A percentile compares a stretch with the other conserved stretches of the same genome.
Conservation (phyloP, 2,329 filamentous ascomycete genomes). For the Neonectria coccinea region DNA sequence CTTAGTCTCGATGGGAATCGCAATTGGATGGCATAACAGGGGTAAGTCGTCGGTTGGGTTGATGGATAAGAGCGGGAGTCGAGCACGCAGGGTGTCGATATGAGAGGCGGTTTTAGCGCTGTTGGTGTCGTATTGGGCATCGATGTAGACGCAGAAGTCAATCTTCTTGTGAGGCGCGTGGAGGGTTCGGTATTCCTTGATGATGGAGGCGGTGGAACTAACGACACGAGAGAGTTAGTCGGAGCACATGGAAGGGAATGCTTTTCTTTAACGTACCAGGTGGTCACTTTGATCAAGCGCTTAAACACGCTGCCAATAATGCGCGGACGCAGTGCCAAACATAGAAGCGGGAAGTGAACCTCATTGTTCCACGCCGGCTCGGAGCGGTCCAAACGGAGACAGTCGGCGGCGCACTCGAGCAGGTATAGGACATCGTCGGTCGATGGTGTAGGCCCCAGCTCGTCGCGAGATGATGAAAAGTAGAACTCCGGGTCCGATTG, state of each 20-base stretch:
- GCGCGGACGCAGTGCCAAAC: not conserved
- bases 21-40: slow-evolving; percentile 8
- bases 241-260: no score
- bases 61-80: not conserved
- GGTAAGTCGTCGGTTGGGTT: slow-evolving; percentile 6
- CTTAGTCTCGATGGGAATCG: slow-evolving; percentile 28
- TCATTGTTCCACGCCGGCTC: slow-evolving; percentile 10
- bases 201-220: slow-evolving; percentile 4
- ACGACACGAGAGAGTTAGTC: not conserved
- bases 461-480: not conserved
- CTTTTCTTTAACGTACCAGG: not conserved
- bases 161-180: slow-evolving; percentile 20
- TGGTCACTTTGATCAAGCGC: not conserved
- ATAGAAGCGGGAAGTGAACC: slow-evolving; percentile 1
- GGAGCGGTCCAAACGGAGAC: slow-evolving; percentile 2
- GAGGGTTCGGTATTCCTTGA: slow-evolving; percentile 12
- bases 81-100: not conserved
- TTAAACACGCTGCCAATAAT: not conserved
- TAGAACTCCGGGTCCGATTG: slow-evolving; percentile 10
- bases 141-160: slow-evolving; percentile 24
- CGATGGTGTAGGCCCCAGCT: not conserved
- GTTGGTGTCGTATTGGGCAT: not conserved
- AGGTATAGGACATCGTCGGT: not conserved
- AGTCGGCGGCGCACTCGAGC: not conserved
- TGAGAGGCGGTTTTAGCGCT: not conserved